Percentiles rank a stretch among this genome's conserved stretches.
Conservation (phyloP, 805 yeast genomes). For the Komagataella pseudopastoris region DNA sequence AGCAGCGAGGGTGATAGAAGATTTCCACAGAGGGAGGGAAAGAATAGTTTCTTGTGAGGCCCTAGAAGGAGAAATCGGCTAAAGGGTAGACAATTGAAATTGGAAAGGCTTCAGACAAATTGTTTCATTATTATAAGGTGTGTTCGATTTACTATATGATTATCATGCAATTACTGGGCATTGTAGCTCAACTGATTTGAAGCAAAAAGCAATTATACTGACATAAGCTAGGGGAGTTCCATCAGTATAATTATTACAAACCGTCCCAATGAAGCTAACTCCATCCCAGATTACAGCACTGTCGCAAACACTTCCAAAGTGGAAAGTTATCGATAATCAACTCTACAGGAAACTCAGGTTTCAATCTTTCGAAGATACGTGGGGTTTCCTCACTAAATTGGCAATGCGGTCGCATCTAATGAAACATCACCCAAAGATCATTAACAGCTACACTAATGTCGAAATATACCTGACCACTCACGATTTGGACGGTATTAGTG, state of each 20-base stretch:
- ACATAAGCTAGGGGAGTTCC: not conserved
- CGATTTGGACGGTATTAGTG: constrained; percentile 40
- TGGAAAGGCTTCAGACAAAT: not conserved
- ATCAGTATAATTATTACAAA: not conserved
- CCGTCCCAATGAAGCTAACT: not conserved
- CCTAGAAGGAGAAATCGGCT: not conserved
- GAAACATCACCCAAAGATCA: constrained; percentile 64
- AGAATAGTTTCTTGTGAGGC: not conserved
- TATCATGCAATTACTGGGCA: too few species aligned
- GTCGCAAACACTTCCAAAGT: constrained; percentile 11
- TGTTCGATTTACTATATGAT: not conserved
- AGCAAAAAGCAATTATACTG: not conserved
- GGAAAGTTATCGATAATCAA: constrained; percentile 11
- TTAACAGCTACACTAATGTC: constrained; percentile 48
- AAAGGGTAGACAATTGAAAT: not conserved
- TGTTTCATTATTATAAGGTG: not conserved
- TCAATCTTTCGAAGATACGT: constrained; percentile 43
- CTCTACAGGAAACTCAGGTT: constrained; percentile 27
- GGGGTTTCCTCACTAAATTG: constrained; percentile 50
- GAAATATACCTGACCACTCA: constrained; percentile 48
- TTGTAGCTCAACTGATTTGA: too few species aligned
- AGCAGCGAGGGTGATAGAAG: not conserved
- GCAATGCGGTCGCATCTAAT: constrained; percentile 40
- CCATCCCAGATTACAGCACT: not conserved
- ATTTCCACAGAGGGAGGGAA: not conserved